Evolutionary conservation across 179 eudicot genomes (phyloP).

Genomic region (Beta corolliflora): DNA sequence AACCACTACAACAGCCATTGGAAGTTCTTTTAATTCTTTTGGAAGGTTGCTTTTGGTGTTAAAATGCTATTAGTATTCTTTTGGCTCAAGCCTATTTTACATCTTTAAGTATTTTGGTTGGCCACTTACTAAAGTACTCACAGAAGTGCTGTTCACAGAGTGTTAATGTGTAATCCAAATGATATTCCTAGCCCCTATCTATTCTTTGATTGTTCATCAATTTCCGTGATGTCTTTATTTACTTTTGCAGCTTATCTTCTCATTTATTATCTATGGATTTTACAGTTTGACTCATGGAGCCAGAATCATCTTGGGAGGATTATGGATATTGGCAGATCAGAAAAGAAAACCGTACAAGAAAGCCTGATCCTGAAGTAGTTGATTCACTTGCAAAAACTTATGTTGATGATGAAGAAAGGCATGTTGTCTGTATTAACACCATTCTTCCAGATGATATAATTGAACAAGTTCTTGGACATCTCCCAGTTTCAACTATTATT

Average conservation of each 20-base stretch:
- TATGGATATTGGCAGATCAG: neutral
- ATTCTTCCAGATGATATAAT: constrained; percentile 43
- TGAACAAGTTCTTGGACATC: constrained; percentile 35
- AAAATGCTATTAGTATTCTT: too few species aligned
- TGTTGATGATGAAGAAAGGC: constrained; percentile 21
- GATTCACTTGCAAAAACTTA: constrained; percentile 1
- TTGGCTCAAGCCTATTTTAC: too few species aligned
- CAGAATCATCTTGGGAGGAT: constrained; percentile 18
- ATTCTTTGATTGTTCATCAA: neutral
- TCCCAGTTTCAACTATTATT: constrained; percentile 33
- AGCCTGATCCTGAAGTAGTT: neutral
- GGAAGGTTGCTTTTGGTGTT: neutral
- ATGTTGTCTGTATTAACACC: constrained; percentile 26
- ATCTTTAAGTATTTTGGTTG: too few species aligned
- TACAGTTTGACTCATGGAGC: constrained; percentile 25
- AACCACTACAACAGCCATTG: neutral
- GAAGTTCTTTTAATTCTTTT: too few species aligned
- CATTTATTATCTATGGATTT: neutral
- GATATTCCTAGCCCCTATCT: neutral
- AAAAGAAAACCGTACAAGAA: constrained; percentile 10
- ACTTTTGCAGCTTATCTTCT: neutral
- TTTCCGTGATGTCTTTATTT: neutral
- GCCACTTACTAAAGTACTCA: too few species aligned
- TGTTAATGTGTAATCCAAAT: neutral
- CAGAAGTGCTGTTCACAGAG: too few species aligned